Conservation (phyloP, 192 early-diverging fungal genomes). For the Jimgerdemannia flammicorona region DNA sequence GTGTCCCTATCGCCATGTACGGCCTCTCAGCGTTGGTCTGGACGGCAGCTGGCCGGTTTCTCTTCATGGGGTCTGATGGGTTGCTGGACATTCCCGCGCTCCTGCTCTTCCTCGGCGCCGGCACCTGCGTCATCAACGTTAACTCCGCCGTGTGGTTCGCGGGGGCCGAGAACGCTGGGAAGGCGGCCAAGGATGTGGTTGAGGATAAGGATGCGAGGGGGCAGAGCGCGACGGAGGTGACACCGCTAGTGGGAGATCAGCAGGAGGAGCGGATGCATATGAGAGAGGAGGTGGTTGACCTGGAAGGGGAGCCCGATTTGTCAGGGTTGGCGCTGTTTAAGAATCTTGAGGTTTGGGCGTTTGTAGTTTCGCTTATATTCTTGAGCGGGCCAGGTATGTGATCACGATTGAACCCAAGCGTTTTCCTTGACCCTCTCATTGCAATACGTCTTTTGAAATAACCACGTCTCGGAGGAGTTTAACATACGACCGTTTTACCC, state of each 20-base stretch:
- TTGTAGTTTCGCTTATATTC: neutral
- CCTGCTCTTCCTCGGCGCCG: neutral
- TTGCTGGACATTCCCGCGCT: neutral
- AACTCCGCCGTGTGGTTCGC: no score
- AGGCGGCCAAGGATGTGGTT: no score
- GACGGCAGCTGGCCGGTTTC: neutral
- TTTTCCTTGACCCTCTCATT: no score
- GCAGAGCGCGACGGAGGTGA: no score
- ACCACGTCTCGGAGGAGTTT: no score
- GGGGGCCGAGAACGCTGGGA: no score
- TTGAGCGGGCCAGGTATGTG: neutral
- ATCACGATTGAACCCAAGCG: no score
- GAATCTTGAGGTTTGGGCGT: neutral
- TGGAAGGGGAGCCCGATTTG: neutral
- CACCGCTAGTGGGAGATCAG: no score
- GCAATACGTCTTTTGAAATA: no score
- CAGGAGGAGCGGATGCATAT: no score
- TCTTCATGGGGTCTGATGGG: neutral
- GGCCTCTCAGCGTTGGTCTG: neutral
- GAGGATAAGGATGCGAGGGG: no score
- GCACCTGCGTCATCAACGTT: neutral
- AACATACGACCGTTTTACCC: no score
- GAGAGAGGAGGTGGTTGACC: neutral
- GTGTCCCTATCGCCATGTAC: slow-evolving; percentile 1
- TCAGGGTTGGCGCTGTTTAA: neutral